Conservation (phyloP, 106 monocot species). For the Cymbidium sinense region DNA sequence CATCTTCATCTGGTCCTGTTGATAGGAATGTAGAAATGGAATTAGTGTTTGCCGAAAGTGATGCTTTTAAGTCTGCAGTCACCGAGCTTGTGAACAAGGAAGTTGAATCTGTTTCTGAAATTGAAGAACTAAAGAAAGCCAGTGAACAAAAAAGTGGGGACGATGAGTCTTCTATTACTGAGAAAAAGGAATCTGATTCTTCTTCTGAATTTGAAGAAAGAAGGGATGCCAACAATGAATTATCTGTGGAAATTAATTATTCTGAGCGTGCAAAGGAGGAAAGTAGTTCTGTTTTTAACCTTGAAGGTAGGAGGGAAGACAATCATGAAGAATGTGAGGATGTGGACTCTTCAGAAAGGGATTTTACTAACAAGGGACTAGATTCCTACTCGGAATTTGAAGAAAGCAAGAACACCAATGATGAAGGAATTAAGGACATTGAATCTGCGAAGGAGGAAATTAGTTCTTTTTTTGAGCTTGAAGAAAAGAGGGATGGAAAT, state of each 20-base stretch:
- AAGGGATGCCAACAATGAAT: neutral
- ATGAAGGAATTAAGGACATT: neutral
- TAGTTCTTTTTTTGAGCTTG: neutral
- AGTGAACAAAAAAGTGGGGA: neutral
- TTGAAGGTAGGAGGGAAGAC: neutral
- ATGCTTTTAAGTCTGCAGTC: neutral
- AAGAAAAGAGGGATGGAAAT: neutral
- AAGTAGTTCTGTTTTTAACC: neutral
- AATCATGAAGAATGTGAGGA: neutral
- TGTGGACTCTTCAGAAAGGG: neutral
- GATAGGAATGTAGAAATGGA: neutral
- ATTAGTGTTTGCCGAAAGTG: neutral
- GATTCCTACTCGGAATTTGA: neutral
- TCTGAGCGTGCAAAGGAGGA: neutral
- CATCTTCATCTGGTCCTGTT: neutral
- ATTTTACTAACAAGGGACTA: neutral
- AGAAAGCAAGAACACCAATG: neutral
- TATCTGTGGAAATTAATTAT: neutral
- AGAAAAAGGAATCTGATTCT: conserved; percentile 2
- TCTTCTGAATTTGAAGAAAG: conserved; percentile 1
- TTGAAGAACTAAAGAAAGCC: neutral
- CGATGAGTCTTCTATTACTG: neutral
- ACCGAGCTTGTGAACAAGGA: neutral
- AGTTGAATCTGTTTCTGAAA: conserved; percentile 5
- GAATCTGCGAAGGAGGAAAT: neutral